These are phyloP conservation scores for Carnegiea gigantea DNA, from an alignment of 179 eudicot species.

Conservation along the genomic window DNA sequence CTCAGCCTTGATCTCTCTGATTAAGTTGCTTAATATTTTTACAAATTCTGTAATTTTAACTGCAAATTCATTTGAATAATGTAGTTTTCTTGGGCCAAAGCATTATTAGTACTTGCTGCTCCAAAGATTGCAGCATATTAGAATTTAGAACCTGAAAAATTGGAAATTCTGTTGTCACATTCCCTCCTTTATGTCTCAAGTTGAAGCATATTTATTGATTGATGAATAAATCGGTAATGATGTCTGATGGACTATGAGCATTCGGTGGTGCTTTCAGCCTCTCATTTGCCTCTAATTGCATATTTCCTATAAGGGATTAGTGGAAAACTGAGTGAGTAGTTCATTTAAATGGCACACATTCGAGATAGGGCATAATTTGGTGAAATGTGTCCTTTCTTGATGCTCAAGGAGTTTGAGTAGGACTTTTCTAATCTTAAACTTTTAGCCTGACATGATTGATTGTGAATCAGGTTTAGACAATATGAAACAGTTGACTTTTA, in stretches of 20 bases:
- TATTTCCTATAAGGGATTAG: not conserved
- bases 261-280: not conserved
- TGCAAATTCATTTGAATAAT: not conserved
- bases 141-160: not conserved
- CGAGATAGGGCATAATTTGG: too few relatives aligned
- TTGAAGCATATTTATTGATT: too few relatives aligned
- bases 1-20: not conserved
- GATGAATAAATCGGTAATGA: not conserved
- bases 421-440: not conserved
- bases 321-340: too few relatives aligned
- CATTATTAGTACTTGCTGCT: not conserved
- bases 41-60: not conserved
- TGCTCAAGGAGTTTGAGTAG: not conserved
- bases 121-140: not conserved
- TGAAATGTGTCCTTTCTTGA: too few relatives aligned
- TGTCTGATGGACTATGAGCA: not conserved
- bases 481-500: too few relatives aligned
- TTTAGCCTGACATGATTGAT: not conserved
- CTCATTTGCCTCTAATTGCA: not conserved
- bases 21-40: not conserved
- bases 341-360: too few relatives aligned
- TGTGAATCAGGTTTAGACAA: not conserved
- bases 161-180: not conserved
- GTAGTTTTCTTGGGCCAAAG: not conserved
- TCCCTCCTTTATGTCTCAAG: not conserved